phyloP scores from a whole-genome alignment of 345 rosid genomes.

The Populus nigra region DNA sequence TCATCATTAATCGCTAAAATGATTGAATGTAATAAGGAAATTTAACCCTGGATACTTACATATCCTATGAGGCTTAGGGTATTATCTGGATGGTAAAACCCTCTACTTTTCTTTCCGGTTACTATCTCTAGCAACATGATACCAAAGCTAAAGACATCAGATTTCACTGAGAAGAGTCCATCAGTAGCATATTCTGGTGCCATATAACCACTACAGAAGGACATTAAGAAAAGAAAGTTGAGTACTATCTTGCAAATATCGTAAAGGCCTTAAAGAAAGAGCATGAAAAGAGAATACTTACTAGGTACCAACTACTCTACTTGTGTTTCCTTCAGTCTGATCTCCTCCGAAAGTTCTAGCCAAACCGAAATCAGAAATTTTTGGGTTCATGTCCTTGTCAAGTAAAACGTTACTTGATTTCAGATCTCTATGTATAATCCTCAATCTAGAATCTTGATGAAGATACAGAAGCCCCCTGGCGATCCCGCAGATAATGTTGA shows the following conservation, averaged over 20 bases:
- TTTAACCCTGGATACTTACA: neutral
- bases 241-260: neutral
- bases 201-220: slow-evolving; percentile 17
- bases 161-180: slow-evolving; percentile 14
- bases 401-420: slow-evolving; percentile 24
- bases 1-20: neutral
- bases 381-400: slow-evolving; percentile 22
- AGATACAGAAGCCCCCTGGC: slow-evolving; percentile 24
- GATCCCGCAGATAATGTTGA: slow-evolving; percentile 14
- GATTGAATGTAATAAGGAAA: neutral
- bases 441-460: slow-evolving; percentile 21
- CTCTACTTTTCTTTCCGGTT: slow-evolving; percentile 7
- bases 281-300: neutral
- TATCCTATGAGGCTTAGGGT: neutral
- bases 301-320: slow-evolving; percentile 20
- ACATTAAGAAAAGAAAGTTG: neutral
- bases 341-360: slow-evolving; percentile 17
- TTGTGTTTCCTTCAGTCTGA: slow-evolving; percentile 21
- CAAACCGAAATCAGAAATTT: slow-evolving; percentile 27
- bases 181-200: slow-evolving; percentile 18
- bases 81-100: neutral
- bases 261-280: neutral
- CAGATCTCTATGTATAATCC: slow-evolving; percentile 24
- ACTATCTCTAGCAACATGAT: slow-evolving; percentile 7
- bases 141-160: slow-evolving; percentile 19